Percentiles rank a stretch among this genome's conserved stretches.
Conservation (phyloP, 2,329 filamentous ascomycete species). For the Beauveria sp. region DNA sequence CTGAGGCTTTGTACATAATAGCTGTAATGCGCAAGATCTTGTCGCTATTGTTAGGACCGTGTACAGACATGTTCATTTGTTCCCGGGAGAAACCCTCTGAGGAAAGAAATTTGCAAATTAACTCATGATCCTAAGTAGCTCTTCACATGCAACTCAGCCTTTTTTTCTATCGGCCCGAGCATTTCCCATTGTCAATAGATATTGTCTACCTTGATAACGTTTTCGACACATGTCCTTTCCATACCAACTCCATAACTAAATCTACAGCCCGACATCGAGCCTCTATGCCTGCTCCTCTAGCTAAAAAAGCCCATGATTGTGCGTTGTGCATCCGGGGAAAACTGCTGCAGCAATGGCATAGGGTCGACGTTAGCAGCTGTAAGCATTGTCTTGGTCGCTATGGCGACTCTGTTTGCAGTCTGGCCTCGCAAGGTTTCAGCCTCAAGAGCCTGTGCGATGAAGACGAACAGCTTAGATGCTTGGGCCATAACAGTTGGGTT, state of each 20-base stretch:
- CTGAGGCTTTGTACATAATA: too few species aligned
- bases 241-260: neutral
- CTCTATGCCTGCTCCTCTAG: conserved; percentile 28
- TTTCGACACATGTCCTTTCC: neutral
- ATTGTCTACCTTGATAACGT: conserved; percentile 1
- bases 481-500: conserved; percentile 73
- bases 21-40: neutral
- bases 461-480: conserved; percentile 73
- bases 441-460: conserved; percentile 81
- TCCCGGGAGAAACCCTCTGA: neutral
- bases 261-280: neutral
- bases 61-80: neutral
- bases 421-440: conserved; percentile 83
- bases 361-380: conserved; percentile 67
- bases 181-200: neutral
- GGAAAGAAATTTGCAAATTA: neutral
- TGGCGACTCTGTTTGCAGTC: conserved; percentile 68
- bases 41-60: neutral
- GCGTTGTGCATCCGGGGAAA: conserved; percentile 73
- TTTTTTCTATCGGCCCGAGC: neutral
- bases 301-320: conserved; percentile 73
- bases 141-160: conserved; percentile 5
- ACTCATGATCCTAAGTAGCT: conserved; percentile 4
- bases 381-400: conserved; percentile 70
- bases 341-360: conserved; percentile 63